Percentiles rank a stretch among this genome's conserved stretches.
Conservation (phyloP, 306 rosid species). For the Hippophae tibetana region DNA sequence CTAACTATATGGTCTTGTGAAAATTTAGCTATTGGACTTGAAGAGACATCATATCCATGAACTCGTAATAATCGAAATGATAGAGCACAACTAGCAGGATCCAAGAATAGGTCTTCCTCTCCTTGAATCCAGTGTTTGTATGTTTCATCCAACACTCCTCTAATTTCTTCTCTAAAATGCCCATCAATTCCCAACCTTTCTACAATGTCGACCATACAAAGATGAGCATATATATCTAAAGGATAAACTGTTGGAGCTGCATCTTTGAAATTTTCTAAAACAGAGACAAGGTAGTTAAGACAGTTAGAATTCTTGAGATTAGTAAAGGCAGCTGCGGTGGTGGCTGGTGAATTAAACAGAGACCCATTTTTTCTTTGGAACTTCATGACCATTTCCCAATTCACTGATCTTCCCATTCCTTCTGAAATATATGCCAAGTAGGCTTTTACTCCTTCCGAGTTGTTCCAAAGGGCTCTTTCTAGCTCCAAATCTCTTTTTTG, state of each 20-base stretch:
- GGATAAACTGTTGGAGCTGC: constrained; percentile 83
- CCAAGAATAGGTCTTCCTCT: constrained; percentile 56
- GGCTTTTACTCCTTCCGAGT: constrained; percentile 56
- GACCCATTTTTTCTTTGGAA: constrained; percentile 83
- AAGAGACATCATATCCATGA: constrained; percentile 65
- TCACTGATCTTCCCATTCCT: constrained; percentile 45
- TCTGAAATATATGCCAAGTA: constrained; percentile 74
- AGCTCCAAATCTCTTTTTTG: constrained; percentile 50
- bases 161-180: constrained; percentile 67
- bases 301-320: constrained; percentile 48
- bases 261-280: constrained; percentile 49
- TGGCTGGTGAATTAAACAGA: constrained; percentile 67
- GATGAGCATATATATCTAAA: constrained; percentile 52
- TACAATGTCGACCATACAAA: constrained; percentile 62
- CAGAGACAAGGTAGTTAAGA: constrained; percentile 45
- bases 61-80: constrained; percentile 65
- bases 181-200: constrained; percentile 59
- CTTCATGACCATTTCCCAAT: constrained; percentile 55
- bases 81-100: constrained; percentile 61
- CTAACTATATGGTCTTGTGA: constrained; percentile 44
- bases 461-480: constrained; percentile 34
- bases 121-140: constrained; percentile 61
- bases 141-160: constrained; percentile 56
- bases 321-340: constrained; percentile 66
- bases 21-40: constrained; percentile 55